Evolutionary conservation across 1,284 basidiomycete species (phyloP), one percentile per base, ranked within the genome.

Genomic region (Rhizoctonia solani): DNA sequence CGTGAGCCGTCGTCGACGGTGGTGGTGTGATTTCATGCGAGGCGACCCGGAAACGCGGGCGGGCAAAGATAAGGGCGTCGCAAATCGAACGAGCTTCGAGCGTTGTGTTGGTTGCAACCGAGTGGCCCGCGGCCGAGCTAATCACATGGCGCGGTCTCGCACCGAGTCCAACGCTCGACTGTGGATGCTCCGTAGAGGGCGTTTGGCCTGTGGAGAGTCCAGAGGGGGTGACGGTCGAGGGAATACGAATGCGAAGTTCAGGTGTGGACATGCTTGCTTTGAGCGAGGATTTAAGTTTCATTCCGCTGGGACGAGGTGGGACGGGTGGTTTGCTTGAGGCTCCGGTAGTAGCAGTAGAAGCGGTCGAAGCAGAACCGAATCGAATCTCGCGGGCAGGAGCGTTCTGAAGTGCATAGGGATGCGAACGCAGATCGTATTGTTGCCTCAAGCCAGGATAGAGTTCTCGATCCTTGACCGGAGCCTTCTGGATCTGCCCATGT

Each of bases 211-310:
- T n/a, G 37, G 37, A 1, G 27, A 23, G n/a, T 44, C 44, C 6
- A 61, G 4, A 21, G 34, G 25, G 25, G 56, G 32, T 23, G 41
- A 29, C 46, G 2, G 56, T 34, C 1, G 44, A n/a, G 14, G 56
- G 56, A 34, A 61, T 50, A 30, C 44, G 56, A 30, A 61, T 19
- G 4, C 56, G 44, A 8, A 61, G 56, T 16, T 61, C 56, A 19
- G 56, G 56, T 13, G 56, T 61, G 25, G 56, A 61, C 32, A 50
- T 39, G 21, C 56, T 61, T 1, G 56, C 42, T 23, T 61, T 61
- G 44, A 61, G 44, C n/a, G 56, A 61, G n/a, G 56, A 61, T 21
- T 61, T 61, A 46, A 61, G 56, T 61, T 50, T 61, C 29, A 61
- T 29, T 8, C 44, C 46, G 11, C n/a, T 21, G n/a, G 56, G 46